Conservation (phyloP, 2,329 filamentous ascomycete species). For the Fusarium sp. region DNA sequence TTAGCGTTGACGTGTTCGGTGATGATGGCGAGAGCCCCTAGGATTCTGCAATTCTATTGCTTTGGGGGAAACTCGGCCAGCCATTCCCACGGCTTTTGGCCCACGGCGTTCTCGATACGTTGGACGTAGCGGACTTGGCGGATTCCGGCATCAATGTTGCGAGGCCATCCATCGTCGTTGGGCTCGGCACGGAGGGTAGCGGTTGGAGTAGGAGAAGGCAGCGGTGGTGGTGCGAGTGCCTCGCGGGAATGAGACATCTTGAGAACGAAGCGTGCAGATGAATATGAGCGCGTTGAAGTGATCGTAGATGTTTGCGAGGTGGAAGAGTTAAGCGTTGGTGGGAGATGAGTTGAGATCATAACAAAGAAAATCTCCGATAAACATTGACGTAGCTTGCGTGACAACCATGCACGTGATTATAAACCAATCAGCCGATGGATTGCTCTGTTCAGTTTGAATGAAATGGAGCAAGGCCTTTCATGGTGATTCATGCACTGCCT, state of each 20-base stretch:
- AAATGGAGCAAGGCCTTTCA: no score
- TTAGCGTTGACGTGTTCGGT: background rate
- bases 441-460: no score
- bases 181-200: background rate
- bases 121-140: background rate
- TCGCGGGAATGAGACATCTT: background rate
- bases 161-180: background rate
- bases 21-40: background rate
- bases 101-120: background rate
- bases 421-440: no score
- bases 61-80: background rate
- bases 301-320: background rate
- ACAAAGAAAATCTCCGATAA: background rate
- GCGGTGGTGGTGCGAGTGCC: no score
- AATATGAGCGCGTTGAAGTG: background rate
- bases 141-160: background rate
- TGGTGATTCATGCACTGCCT: no score
- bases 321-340: background rate
- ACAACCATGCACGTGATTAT: no score
- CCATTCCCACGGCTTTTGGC: constrained; percentile 18
- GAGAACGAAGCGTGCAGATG: background rate
- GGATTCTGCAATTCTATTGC: constrained; percentile 2
- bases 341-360: background rate
- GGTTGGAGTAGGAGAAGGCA: background rate
- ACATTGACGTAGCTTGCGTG: no score